These are phyloP conservation scores for Rickenella mellea DNA, from an alignment of 768 basidiomycete species.

Conservation along the genomic window DNA sequence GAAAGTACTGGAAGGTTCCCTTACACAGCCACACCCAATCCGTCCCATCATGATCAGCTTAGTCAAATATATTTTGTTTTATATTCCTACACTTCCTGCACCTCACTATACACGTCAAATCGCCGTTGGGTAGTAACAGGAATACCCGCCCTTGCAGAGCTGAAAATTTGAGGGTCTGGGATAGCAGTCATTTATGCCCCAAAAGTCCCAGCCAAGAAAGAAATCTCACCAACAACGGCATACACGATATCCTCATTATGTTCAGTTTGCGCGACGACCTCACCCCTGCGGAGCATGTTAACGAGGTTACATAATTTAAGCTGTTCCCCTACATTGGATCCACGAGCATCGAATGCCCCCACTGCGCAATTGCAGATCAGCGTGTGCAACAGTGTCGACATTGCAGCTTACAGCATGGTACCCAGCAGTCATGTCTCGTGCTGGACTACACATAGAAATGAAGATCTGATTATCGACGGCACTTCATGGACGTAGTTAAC, in stretches of 20 bases:
- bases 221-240: conserved; percentile 65
- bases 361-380: conserved; percentile 33
- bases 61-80: too few species aligned
- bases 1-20: too few species aligned
- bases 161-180: conserved; percentile 52
- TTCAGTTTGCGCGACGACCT: conserved; percentile 60
- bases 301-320: background rate
- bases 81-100: too few species aligned
- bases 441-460: conserved; percentile 93
- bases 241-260: conserved; percentile 75
- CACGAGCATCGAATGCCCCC: conserved; percentile 87
- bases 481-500: conserved; percentile 29
- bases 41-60: too few species aligned
- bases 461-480: conserved; percentile 97
- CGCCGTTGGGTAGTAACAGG: conserved; percentile 88
- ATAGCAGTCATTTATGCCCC: conserved; percentile 12
- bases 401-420: conserved; percentile 73
- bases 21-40: too few species aligned
- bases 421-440: conserved; percentile 66
- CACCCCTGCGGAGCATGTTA: conserved; percentile 42
- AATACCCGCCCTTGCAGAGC: conserved; percentile 68
- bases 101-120: conserved; percentile 97
- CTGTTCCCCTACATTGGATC: conserved; percentile 64
- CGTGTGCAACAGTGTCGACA: background rate
- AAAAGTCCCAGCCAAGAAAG: background rate